These are phyloP conservation scores for Afroboletus lepidellus DNA, from an alignment of 1,284 basidiomycete species.

Conservation along the genomic window DNA sequence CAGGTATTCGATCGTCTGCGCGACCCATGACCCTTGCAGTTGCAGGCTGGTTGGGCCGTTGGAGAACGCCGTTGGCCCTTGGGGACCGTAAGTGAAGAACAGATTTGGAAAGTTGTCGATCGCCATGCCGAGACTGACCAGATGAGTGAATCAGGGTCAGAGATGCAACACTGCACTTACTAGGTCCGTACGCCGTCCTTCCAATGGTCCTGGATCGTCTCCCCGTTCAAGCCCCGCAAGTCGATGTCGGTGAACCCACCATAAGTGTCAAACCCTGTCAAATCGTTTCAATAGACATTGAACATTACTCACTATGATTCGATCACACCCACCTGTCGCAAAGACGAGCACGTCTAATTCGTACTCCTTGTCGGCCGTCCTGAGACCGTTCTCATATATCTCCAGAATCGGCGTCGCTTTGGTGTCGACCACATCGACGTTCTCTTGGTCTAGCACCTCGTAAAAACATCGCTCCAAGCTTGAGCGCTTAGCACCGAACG, in stretches of 20 bases:
- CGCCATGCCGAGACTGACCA: background rate
- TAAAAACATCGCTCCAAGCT: background rate
- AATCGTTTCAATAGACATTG: background rate
- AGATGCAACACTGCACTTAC: background rate
- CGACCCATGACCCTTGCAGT: background rate
- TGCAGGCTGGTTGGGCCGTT: background rate
- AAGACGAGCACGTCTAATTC: background rate
- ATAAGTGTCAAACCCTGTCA: background rate
- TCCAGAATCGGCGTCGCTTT: background rate
- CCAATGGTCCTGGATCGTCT: conserved; percentile 2
- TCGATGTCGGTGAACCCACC: background rate
- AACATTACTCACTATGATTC: background rate
- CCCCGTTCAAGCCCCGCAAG: background rate
- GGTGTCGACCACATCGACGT: background rate
- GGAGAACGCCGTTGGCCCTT: background rate
- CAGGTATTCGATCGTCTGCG: background rate
- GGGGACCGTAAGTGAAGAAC: background rate
- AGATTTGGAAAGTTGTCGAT: background rate
- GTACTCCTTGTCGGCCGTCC: background rate
- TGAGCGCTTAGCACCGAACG: conserved; percentile 13
- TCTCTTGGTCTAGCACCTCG: background rate
- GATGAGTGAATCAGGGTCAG: background rate
- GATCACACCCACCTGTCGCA: background rate
- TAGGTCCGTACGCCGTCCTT: background rate
- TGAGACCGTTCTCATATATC: background rate